These are phyloP conservation scores for Lavandula angustifolia DNA, from an alignment of 257 asterid species.

Conservation along the genomic window DNA sequence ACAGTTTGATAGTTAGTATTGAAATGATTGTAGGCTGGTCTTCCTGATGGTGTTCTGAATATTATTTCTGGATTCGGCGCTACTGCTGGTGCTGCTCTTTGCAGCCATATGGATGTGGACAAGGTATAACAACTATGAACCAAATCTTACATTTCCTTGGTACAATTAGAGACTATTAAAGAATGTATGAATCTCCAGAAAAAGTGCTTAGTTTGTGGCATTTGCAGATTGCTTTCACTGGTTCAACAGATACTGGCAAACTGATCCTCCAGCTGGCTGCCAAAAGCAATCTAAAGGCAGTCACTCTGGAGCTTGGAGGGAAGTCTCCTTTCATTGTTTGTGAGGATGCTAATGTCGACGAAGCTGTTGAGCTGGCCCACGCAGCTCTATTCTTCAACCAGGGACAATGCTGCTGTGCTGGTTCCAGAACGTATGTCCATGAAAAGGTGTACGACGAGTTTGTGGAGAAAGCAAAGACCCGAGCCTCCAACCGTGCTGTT, in stretches of 20 bases:
- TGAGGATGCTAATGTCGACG: conserved; percentile 94
- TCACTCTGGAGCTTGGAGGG: conserved; percentile 95
- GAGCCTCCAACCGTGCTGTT: conserved; percentile 70
- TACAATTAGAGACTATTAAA: neutral
- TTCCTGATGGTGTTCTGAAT: conserved; percentile 87
- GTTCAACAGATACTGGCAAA: conserved; percentile 90
- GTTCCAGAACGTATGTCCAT: conserved; percentile 84
- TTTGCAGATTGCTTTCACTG: conserved; percentile 93
- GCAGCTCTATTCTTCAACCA: conserved; percentile 92
- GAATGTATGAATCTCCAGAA: conserved; percentile 3
- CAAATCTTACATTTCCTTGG: neutral
- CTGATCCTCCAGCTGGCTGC: conserved; percentile 68
- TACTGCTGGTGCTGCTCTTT: conserved; percentile 93
- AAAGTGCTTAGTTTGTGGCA: neutral
- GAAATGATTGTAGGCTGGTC: conserved; percentile 73
- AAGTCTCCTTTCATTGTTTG: conserved; percentile 96
- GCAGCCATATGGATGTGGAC: conserved; percentile 97
- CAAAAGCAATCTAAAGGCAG: conserved; percentile 91
- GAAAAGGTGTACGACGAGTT: conserved; percentile 88
- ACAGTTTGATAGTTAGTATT: conserved; percentile 26
- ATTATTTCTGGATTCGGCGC: conserved; percentile 89
- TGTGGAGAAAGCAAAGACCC: conserved; percentile 74
- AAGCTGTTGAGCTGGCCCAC: conserved; percentile 90
- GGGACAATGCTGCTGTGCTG: conserved; percentile 99
- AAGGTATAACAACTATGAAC: conserved; percentile 54